A percentile compares a stretch with the other conserved stretches of the same genome.
Evolutionary conservation across 495 filamentous ascomycete genomes (phyloP).

Genomic region (Diplogelasinospora grovesii): DNA sequence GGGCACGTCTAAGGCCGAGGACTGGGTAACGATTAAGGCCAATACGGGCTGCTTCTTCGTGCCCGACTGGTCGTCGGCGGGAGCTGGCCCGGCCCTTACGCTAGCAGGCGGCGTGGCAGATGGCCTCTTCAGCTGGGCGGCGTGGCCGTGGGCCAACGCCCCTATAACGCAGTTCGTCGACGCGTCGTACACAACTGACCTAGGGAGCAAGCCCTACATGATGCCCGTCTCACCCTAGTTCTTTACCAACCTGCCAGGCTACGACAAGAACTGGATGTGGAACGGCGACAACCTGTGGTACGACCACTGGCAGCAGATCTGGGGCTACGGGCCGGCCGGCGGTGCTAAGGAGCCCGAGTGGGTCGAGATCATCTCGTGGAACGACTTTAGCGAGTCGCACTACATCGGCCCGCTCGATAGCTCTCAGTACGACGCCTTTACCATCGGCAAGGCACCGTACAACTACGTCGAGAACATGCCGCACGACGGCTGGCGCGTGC

Average conservation of each 20-base stretch:
- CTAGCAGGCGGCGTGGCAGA: constrained; percentile 3
- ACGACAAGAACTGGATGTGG: constrained; percentile 64
- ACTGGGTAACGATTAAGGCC: constrained; percentile 49
- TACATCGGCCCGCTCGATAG: constrained; percentile 51
- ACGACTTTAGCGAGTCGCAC: constrained; percentile 46
- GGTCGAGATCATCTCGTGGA: constrained; percentile 11
- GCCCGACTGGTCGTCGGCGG: constrained; percentile 52
- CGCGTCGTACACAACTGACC: constrained; percentile 4
- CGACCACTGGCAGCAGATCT: constrained; percentile 60
- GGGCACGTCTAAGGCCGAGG: constrained; percentile 39
- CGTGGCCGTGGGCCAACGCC: constrained; percentile 8
- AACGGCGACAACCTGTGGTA: constrained; percentile 60
- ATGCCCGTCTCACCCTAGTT: constrained; percentile 71
- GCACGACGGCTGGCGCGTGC: constrained; percentile 48
- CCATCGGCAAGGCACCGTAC: constrained; percentile 28
- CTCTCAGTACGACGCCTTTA: constrained; percentile 32
- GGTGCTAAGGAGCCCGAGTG: constrained; percentile 29
- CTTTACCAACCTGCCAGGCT: constrained; percentile 54
- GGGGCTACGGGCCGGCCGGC: too few relatives aligned
- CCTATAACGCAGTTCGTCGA: constrained; percentile 8
- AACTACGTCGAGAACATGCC: constrained; percentile 29
- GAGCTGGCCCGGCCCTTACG: constrained; percentile 24
- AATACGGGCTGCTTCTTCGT: constrained; percentile 45
- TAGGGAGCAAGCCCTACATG: constrained; percentile 40
- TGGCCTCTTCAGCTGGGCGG: constrained; percentile 15